Evolutionary conservation across 2,329 filamentous ascomycete species (phyloP), one percentile per base, ranked within the genome.

Genomic region (Cladobotryum mycophilum): DNA sequence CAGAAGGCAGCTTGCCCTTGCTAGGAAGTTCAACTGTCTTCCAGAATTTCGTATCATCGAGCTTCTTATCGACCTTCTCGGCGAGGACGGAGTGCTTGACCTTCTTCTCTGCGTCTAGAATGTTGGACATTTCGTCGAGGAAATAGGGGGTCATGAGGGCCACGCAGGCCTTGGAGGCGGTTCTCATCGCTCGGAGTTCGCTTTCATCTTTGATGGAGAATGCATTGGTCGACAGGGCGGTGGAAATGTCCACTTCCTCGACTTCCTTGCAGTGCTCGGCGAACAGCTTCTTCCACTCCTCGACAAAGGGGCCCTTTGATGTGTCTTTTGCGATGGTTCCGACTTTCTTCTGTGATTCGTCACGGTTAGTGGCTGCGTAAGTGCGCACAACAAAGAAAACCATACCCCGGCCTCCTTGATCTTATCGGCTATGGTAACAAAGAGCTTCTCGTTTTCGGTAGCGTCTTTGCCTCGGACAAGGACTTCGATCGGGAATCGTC

Each of bases 121-220:
- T 86, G 60, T 88, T 86, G 46, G 92, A 96, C 91, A 99, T 97
- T 67, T 96, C 91, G 65, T 99, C 93, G 58, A 99, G 85, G 67
- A 97, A 97, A 70, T 93, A 99, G 53, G 92, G 89, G 46, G 89
- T 89, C 85, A 97, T 95, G 53, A 97, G 76, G 52, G 90, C 91
- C 58, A 95, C 92, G 60, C 91, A 96, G 43, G 93, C 92, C 65
- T 93, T 88, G 49, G 93, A 93, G 4, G 92, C 90, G 59, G 92
- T 95, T 64, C 95, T 85, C 79, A 99, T 96, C 11, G 89, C 86
- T 58, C 92, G 88, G 58, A 99, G 76, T 70, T 99, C 93, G 62
- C 85, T 87, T 68, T 96, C 91, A 65, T 97, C 93, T 70, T 99
- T 99, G 67, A 96, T 81, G 14, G 92, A 86, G 66, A 99, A 87